Evolutionary conservation across 352 stramenopile species (phyloP).

Genomic region (Thalassiosira hispida): DNA sequence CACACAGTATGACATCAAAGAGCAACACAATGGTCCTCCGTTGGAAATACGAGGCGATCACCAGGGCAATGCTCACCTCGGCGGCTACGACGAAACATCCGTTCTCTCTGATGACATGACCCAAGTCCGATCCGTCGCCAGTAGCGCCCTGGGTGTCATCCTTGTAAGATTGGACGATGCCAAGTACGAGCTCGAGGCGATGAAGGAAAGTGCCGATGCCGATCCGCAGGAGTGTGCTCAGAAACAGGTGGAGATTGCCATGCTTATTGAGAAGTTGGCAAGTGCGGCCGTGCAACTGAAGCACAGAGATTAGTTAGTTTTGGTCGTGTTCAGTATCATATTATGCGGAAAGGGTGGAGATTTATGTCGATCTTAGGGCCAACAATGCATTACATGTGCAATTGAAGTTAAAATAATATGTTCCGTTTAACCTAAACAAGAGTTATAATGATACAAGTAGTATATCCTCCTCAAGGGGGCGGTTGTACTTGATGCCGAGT

Average conservation of each 20-base stretch:
- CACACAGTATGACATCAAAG: not conserved
- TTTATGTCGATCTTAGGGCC: too few species aligned
- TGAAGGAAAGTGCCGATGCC: conserved; percentile 1
- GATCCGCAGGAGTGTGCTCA: conserved; percentile 11
- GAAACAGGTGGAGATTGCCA: conserved; percentile 41
- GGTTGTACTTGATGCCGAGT: too few species aligned
- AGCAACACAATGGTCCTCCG: conserved; percentile 15
- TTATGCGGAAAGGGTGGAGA: too few species aligned
- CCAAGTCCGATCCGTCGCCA: conserved; percentile 27
- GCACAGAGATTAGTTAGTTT: conserved; percentile 21
- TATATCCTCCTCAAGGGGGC: too few species aligned
- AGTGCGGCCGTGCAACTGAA: conserved; percentile 30
- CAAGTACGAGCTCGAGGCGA: conserved; percentile 32
- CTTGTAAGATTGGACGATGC: conserved; percentile 28
- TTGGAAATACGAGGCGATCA: conserved; percentile 9
- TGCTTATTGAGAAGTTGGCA: conserved; percentile 43
- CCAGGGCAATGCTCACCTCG: not conserved
- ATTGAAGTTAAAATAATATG: too few species aligned
- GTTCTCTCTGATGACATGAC: conserved; percentile 33
- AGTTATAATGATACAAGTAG: too few species aligned
- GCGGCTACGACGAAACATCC: conserved; percentile 20
- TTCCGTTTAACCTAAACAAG: too few species aligned
- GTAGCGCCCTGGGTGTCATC: conserved; percentile 29
- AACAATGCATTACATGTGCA: too few species aligned
- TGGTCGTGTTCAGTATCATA: too few species aligned